Base-by-base conservation (phyloP, 1,139 yeast genomes). In the Yarrowia galli region DNA sequence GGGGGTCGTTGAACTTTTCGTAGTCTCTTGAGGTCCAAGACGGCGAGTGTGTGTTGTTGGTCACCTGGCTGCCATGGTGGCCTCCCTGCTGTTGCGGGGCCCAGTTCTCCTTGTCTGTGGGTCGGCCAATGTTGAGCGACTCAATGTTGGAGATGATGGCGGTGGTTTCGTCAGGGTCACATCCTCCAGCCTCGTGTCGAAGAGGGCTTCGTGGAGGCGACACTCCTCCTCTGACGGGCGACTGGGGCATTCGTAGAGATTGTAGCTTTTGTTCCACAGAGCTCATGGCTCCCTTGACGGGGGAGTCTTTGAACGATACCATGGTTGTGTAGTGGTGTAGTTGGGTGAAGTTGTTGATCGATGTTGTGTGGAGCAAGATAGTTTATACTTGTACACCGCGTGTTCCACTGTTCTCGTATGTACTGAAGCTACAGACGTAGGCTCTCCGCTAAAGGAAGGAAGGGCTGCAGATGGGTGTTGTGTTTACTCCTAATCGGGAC, bases 1-100 rank as follows among this genome's bases (percentile, higher is more conserved):
- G 92, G 58, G 91, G 88, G 63, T 86, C 84, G 70, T 87, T 85
- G 15, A 92, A 88, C 74, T 86, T 87, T 68, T 81, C 79, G 71
- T 83, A 81, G 74, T 76, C 79, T 23, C 70, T 70, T 9, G 76
- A 70, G 10, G 56, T 46, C 54, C 54, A 61, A 10, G 46, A 46
- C 36, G 56, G 45, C 25, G 54, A 13, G 46, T 38, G 56, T 46
- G 66, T 38, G 36, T 43, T 60, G 32, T 18, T 6, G 0, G 53
- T 10, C 18, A 58, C 64, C 22, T 58, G 73, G 67, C 42, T 71
- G 65, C 54, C 69, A 60, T 18, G 70, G 67, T 38, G 65, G 54
- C 46, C 32, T 28, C 32, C 64, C 69, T 49, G 45, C 65, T 42
- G 42, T 43, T 51, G 40, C 35, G 54, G 63, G 32, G 49, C 36